Base-by-base conservation (phyloP, 495 filamentous ascomycete genomes). In the Margaritispora aquatica region DNA sequence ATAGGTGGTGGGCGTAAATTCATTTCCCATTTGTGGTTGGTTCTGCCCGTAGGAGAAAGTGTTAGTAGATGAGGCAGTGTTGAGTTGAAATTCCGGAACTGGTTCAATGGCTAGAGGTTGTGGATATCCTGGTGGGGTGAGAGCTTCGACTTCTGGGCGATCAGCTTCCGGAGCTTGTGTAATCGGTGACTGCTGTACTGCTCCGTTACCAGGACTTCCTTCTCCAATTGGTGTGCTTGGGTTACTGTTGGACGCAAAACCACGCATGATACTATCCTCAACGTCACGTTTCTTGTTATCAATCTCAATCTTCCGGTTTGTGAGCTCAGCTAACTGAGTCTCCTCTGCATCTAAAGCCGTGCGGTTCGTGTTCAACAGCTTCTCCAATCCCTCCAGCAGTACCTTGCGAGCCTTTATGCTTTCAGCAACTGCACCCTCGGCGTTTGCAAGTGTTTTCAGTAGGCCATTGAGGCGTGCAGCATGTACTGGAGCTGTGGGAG, bases 351-450 rank as follows among this genome's bases (percentile, higher is more conserved):
- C 74, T 1, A 96, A 72, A 1, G 85, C 83, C 0, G 78, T 75
- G n/a, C 86, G 83, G 69, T 94, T 90, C 22, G 79, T 82, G 21
- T 84, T 80, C 1, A 99, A 75, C 3, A 97, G 71, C 62, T 88
- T 93, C 71, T 96, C 91, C 7, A 97, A 77, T 1, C 84, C 90
- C 22, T 80, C 75, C 13, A 97, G 84, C 21, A 97, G 77, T 21
- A 84, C 79, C 41, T 80, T 80, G 19, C 95, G 88, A 1, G 92
- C 89, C 66, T 93, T 92, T 68, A 99, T 90, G 59, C 88, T 88
- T 58, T 95, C 90, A 2, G 89, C 87, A 1, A 97, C 89, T 0
- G 92, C 92, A 44, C 84, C 88, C 72, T 97, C 91, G n/a, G 94
- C 94, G 56, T 83, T 90, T 31, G 92, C 90, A 17, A 99, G 81